These are phyloP conservation scores for Candida krabiensis DNA, from an alignment of 805 yeast genomes.

Conservation along the genomic window DNA sequence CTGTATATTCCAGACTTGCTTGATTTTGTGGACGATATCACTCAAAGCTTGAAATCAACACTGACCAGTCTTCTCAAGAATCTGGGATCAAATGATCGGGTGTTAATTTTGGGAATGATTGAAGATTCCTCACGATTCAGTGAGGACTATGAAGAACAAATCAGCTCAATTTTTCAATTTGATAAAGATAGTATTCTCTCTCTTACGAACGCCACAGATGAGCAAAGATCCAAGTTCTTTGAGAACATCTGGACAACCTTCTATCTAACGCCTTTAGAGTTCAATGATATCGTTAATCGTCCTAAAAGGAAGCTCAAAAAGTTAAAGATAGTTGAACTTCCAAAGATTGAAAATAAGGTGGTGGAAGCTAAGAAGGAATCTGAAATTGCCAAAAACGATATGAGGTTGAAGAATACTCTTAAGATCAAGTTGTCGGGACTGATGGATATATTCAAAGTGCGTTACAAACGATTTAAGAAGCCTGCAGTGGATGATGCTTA, in stretches of 20 bases:
- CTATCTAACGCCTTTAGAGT: constrained; percentile 66
- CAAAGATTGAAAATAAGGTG: constrained; percentile 6
- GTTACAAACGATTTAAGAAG: constrained; percentile 88
- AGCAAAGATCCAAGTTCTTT: constrained; percentile 60
- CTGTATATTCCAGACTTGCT: constrained; percentile 81
- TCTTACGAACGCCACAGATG: constrained; percentile 38
- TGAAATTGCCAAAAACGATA: constrained; percentile 49
- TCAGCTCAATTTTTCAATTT: constrained; percentile 59
- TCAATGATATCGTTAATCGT: constrained; percentile 60
- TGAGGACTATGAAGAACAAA: constrained; percentile 39
- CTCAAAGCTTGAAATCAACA: constrained; percentile 69
- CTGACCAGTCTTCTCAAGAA: constrained; percentile 68
- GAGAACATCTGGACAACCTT: constrained; percentile 52
- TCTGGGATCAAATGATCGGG: constrained; percentile 67
- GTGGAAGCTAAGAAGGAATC: constrained; percentile 39
- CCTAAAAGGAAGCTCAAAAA: constrained; percentile 49
- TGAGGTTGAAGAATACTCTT: constrained; percentile 77
- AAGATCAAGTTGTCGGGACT: constrained; percentile 84
- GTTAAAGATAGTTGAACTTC: constrained; percentile 31
- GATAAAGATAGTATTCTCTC: constrained; percentile 49
- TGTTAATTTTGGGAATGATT: constrained; percentile 72
- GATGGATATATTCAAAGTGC: constrained; percentile 83
- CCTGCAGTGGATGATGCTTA: constrained; percentile 82
- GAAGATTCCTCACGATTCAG: constrained; percentile 34
- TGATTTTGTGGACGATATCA: constrained; percentile 68